Evolutionary conservation across 2,329 filamentous ascomycete species (phyloP).

Genomic region (Epichloe glyceriae): DNA sequence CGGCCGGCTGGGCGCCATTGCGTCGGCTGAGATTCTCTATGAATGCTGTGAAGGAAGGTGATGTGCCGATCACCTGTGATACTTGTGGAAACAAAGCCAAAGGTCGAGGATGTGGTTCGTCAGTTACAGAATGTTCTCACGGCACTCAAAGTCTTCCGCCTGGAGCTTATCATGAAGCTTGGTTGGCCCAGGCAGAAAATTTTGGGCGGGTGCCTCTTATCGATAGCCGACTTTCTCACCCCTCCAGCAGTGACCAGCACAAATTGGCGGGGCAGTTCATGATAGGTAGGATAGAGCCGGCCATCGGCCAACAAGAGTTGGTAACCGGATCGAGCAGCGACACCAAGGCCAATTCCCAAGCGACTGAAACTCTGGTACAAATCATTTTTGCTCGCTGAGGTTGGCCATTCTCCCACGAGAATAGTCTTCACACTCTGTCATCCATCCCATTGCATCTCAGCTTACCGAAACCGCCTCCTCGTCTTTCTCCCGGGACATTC

Average conservation of each 20-base stretch:
- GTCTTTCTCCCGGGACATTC: background rate
- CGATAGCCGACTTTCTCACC: constrained; percentile 1
- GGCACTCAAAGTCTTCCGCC: background rate
- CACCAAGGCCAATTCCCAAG: background rate
- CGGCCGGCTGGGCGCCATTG: constrained; percentile 30
- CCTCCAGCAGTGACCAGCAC: background rate
- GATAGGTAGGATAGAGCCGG: background rate
- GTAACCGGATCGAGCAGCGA: no score
- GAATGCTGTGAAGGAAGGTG: background rate
- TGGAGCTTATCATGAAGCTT: background rate
- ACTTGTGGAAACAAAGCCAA: background rate
- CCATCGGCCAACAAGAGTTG: background rate
- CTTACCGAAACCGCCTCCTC: background rate
- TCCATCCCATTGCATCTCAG: background rate
- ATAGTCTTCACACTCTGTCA: background rate
- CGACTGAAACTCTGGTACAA: background rate
- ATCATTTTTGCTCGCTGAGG: background rate
- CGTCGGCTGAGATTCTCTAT: background rate
- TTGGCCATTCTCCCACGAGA: background rate
- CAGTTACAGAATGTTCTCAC: background rate
- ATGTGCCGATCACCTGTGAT: background rate
- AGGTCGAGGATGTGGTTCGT: background rate
- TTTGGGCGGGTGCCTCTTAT: constrained; percentile 4
- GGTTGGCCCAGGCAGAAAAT: background rate
- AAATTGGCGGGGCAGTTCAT: background rate